phyloP scores from a whole-genome alignment of 768 basidiomycete species.

The Tylopilus rubrobrunneus region DNA sequence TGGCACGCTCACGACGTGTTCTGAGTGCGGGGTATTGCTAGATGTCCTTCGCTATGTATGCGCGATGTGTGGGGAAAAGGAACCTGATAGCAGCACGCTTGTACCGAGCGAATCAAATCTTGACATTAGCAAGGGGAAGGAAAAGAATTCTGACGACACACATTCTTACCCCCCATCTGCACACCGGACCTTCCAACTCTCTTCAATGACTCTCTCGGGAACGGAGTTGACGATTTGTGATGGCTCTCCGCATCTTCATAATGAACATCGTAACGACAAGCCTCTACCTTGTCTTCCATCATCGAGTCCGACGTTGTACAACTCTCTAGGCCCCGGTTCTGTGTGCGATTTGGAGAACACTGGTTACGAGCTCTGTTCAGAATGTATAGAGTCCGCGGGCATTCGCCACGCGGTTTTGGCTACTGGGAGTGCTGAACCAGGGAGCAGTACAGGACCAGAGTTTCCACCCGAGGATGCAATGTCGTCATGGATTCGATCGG shows the following conservation, averaged over 20 bases:
- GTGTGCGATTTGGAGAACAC: slow-evolving; percentile 6
- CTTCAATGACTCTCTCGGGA: slow-evolving; percentile 16
- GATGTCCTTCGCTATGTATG: slow-evolving; percentile 91
- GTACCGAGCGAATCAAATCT: slow-evolving; percentile 7
- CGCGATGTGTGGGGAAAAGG: slow-evolving; percentile 79
- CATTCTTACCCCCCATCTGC: slow-evolving; percentile 35
- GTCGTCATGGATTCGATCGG: slow-evolving; percentile 61
- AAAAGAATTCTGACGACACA: slow-evolving; percentile 25
- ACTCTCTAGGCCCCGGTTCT: slow-evolving; percentile 1
- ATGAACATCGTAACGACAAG: slow-evolving; percentile 32
- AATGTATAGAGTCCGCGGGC: slow-evolving; percentile 75
- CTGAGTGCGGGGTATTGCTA: slow-evolving; percentile 69
- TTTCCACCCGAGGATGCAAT: slow-evolving; percentile 54
- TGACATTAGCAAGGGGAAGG: slow-evolving; percentile 45
- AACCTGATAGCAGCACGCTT: slow-evolving; percentile 34
- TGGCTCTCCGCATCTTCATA: slow-evolving; percentile 10
- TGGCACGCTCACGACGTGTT: slow-evolving; percentile 73
- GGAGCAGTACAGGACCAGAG: slow-evolving; percentile 24
- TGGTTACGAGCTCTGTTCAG: slow-evolving; percentile 84
- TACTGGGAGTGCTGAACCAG: slow-evolving; percentile 32
- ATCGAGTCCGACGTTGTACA: slow-evolving; percentile 17
- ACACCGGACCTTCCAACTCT: slow-evolving; percentile 26
- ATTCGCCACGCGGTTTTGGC: slow-evolving; percentile 70
- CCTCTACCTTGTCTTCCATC: slow-evolving; percentile 44
- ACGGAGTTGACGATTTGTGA: slow-evolving; percentile 16